Conservation (phyloP, 192 early-diverging fungal genomes). For the Umbelopsis isabellina region DNA sequence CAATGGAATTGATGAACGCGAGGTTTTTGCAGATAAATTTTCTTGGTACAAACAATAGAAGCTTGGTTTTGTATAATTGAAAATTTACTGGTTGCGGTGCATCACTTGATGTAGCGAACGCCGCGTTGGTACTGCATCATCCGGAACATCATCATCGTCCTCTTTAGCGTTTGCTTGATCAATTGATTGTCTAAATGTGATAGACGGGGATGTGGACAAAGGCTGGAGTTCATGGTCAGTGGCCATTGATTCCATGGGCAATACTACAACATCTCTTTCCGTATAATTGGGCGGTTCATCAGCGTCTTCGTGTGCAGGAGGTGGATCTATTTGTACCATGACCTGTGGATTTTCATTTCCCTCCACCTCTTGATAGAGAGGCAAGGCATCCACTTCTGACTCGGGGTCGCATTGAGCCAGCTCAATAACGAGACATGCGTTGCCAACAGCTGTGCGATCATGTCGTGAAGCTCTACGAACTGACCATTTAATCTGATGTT, state of each 20-base stretch:
- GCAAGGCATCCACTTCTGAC: slow-evolving; percentile 6
- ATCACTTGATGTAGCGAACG: not conserved
- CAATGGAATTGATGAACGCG: not conserved
- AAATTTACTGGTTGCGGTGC: not conserved
- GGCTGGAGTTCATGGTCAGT: not conserved
- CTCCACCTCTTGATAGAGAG: slow-evolving; percentile 14
- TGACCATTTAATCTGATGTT: slow-evolving; percentile 19
- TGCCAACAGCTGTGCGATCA: not conserved
- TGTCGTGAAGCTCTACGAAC: not conserved
- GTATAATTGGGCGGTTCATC: slow-evolving; percentile 11
- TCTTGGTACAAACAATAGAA: not conserved
- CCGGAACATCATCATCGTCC: slow-evolving; percentile 3
- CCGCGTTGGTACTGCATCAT: too few relatives aligned
- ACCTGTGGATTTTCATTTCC: not conserved
- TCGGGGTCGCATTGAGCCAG: slow-evolving; percentile 5
- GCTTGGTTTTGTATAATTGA: not conserved
- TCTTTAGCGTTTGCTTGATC: not conserved
- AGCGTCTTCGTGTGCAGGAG: not conserved
- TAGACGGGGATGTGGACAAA: not conserved
- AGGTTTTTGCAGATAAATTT: not conserved
- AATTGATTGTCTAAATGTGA: not conserved
- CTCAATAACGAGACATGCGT: slow-evolving; percentile 20
- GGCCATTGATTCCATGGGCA: not conserved
- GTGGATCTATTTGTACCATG: not conserved
- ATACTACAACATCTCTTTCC: not conserved